Evolutionary conservation across 768 basidiomycete species (phyloP).

Genomic region (Tylopilus sp.): DNA sequence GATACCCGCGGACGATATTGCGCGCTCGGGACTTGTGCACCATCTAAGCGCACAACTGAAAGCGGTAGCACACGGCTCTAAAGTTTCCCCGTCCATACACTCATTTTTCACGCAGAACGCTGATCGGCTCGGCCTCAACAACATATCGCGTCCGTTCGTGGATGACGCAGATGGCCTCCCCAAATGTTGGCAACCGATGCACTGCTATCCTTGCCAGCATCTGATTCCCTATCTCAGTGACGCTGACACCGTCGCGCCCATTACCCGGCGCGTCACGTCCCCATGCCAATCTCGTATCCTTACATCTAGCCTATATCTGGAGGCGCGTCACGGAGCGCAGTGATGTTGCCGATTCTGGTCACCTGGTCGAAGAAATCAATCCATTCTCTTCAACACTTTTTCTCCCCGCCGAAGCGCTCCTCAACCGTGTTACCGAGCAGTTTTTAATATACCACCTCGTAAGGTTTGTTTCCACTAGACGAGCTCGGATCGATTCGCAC

Average conservation of each 20-base stretch:
- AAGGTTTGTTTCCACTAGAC: slow-evolving; percentile 38
- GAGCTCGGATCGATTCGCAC: slow-evolving; percentile 7
- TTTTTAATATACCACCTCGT: slow-evolving; percentile 59
- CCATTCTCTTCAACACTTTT: slow-evolving; percentile 57
- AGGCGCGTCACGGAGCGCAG: slow-evolving; percentile 13
- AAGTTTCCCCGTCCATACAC: slow-evolving; percentile 1
- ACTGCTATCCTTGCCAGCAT: slow-evolving; percentile 2
- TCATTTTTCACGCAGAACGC: slow-evolving; percentile 48
- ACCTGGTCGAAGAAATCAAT: slow-evolving; percentile 33
- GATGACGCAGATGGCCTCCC: slow-evolving; percentile 41
- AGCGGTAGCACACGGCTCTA: slow-evolving; percentile 35
- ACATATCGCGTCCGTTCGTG: slow-evolving; percentile 51
- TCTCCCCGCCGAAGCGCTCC: slow-evolving; percentile 50
- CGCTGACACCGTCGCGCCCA: slow-evolving; percentile 38
- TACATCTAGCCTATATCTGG: slow-evolving; percentile 44
- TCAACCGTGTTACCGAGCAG: slow-evolving; percentile 50
- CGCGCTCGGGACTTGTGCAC: slow-evolving; percentile 46
- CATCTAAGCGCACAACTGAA: slow-evolving; percentile 52
- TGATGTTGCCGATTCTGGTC: slow-evolving; percentile 10
- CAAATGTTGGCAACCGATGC: slow-evolving; percentile 36
- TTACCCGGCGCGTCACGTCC: slow-evolving; percentile 27
- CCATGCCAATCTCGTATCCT: slow-evolving; percentile 31
- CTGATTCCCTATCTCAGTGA: slow-evolving; percentile 32
- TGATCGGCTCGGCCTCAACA: slow-evolving; percentile 51
- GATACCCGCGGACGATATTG: slow-evolving; percentile 40